A percentile compares a stretch with the other conserved stretches of the same genome.
phyloP scores from a whole-genome alignment of 352 stramenopile genomes.

The Phytophthora quininea region DNA sequence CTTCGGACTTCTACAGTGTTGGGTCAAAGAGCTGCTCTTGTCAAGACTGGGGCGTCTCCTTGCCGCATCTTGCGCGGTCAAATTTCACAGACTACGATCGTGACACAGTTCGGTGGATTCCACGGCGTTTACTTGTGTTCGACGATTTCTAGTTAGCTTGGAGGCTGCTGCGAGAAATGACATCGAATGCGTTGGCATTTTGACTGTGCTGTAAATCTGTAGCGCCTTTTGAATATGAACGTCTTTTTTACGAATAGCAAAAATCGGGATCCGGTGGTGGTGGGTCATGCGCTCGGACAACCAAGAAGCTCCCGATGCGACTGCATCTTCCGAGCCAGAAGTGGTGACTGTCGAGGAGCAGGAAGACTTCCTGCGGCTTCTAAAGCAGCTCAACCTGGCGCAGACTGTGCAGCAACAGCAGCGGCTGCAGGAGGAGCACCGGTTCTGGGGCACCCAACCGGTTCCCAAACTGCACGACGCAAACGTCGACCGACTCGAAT shows the following conservation, averaged over 20 bases:
- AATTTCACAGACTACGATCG: too few relatives aligned
- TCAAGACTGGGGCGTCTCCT: neutral
- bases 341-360: conserved; percentile 62
- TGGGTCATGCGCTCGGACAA: neutral
- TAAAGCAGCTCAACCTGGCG: conserved; percentile 69
- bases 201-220: too few relatives aligned
- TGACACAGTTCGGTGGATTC: too few relatives aligned
- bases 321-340: conserved; percentile 26
- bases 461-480: conserved; percentile 54
- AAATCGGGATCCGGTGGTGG: neutral
- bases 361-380: conserved; percentile 69
- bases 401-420: conserved; percentile 28
- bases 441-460: conserved; percentile 93
- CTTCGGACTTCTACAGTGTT: too few relatives aligned
- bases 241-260: neutral
- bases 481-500: neutral
- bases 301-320: neutral
- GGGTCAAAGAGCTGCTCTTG: neutral
- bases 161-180: too few relatives aligned
- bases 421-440: conserved; percentile 60
- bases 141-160: too few relatives aligned
- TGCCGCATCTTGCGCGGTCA: too few relatives aligned
- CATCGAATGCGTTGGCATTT: too few relatives aligned
- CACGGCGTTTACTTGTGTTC: too few relatives aligned
- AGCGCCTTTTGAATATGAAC: neutral